Percentiles rank a stretch among this genome's conserved stretches.
These are phyloP conservation scores for Rhamnella rubrinervis DNA, from an alignment of 331 rosid species.

Conservation along the genomic window DNA sequence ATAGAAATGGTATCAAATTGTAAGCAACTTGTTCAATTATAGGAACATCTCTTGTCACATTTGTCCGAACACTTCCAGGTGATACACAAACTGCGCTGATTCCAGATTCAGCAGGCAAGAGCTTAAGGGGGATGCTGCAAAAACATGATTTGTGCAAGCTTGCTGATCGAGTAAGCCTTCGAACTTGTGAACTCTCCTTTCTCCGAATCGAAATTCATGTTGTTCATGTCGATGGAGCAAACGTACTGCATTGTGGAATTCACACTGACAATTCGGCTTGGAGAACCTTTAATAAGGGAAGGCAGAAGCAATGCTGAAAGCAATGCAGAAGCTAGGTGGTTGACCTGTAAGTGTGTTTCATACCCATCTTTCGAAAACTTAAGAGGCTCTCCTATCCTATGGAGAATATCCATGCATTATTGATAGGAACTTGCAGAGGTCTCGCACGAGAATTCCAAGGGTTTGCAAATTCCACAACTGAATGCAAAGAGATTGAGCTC, in stretches of 20 bases:
- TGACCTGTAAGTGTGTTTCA: constrained; percentile 75
- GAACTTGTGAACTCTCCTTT: constrained; percentile 56
- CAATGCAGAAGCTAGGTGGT: constrained; percentile 79
- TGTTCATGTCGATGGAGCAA: constrained; percentile 59
- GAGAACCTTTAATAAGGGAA: constrained; percentile 71
- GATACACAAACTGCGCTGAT: too few species aligned
- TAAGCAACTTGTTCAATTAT: too few species aligned
- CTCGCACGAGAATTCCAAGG: too few species aligned
- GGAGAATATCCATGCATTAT: too few species aligned
- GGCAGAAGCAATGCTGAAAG: constrained; percentile 76
- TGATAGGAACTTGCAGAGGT: too few species aligned
- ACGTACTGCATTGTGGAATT: constrained; percentile 70
- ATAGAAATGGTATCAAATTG: too few species aligned
- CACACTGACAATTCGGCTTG: constrained; percentile 71
- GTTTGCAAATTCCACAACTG: too few species aligned
- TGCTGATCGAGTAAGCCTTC: constrained; percentile 60
- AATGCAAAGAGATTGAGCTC: too few species aligned
- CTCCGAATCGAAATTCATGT: constrained; percentile 59
- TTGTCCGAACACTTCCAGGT: too few species aligned
- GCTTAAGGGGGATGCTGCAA: too few species aligned
- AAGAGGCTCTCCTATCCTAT: constrained; percentile 34
- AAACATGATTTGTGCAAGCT: constrained; percentile 62
- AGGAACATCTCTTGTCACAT: too few species aligned
- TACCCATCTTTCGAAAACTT: constrained; percentile 67
- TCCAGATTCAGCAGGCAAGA: too few species aligned